Percentiles rank a stretch among this genome's conserved stretches.
Evolutionary conservation across 345 rosid genomes (phyloP).

Genomic region (Durio zibethinus): DNA sequence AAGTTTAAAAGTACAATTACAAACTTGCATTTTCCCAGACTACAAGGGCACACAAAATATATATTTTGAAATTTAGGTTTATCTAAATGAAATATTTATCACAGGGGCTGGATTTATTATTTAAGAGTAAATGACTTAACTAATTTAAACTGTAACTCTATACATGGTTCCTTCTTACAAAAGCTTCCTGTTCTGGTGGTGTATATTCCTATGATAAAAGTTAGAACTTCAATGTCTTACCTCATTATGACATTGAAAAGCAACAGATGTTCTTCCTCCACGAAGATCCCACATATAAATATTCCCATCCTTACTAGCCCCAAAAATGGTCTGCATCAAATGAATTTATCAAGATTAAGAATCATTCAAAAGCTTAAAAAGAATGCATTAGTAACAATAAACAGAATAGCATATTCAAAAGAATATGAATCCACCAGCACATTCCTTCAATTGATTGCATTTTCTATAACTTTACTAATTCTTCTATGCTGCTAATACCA

Average conservation of each 20-base stretch:
- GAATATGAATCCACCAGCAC: neutral
- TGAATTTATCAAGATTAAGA: slow-evolving; percentile 7
- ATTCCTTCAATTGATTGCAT: neutral
- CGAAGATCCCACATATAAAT: slow-evolving; percentile 90
- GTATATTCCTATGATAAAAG: neutral
- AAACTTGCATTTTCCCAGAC: neutral
- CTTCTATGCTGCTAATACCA: neutral
- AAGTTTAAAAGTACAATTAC: neutral
- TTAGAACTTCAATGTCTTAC: slow-evolving; percentile 24
- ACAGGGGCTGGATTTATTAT: neutral
- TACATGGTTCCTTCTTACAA: neutral
- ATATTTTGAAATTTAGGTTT: neutral
- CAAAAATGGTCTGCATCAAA: slow-evolving; percentile 57
- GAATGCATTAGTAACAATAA: neutral
- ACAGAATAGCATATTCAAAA: neutral
- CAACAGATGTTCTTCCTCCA: slow-evolving; percentile 68
- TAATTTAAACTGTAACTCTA: neutral
- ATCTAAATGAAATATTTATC: too few species aligned
- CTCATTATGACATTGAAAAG: slow-evolving; percentile 66
- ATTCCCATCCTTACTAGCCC: slow-evolving; percentile 69
- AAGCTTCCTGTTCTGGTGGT: neutral
- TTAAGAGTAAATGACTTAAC: neutral
- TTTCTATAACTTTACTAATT: neutral
- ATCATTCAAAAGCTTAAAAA: slow-evolving; percentile 15
- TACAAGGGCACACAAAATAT: neutral